Percentiles rank a stretch among this genome's conserved stretches.
phyloP scores from a whole-genome alignment of 345 rosid genomes.

The Ailanthus altissimus region DNA sequence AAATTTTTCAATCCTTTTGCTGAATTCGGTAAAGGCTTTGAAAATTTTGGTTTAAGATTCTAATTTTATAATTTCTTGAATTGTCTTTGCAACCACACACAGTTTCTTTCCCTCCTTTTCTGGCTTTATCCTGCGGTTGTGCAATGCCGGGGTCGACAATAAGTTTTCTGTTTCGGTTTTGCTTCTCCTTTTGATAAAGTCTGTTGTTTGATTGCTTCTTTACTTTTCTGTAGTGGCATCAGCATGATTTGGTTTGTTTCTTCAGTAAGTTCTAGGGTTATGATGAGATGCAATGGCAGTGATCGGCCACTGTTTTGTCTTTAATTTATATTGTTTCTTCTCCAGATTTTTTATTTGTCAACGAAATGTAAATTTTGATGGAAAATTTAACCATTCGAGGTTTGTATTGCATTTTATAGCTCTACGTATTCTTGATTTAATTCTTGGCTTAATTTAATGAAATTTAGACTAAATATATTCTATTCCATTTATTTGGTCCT shows the following conservation, averaged over 20 bases:
- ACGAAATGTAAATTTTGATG: neutral
- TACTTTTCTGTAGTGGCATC: slow-evolving; percentile 35
- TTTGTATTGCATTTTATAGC: slow-evolving; percentile 10
- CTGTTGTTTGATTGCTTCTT: slow-evolving; percentile 35
- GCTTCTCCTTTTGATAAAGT: slow-evolving; percentile 40
- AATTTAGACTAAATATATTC: neutral
- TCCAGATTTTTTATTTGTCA: neutral
- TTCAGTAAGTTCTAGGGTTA: slow-evolving; percentile 29
- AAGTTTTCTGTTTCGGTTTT: neutral
- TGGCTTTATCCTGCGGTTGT: slow-evolving; percentile 4
- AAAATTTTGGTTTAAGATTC: neutral
- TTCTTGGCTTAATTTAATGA: neutral
- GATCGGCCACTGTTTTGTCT: slow-evolving; percentile 31
- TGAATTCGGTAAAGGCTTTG: neutral
- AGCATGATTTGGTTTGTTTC: slow-evolving; percentile 48
- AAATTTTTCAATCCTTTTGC: neutral
- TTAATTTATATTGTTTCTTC: neutral
- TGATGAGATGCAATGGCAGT: slow-evolving; percentile 42
- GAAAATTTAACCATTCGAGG: neutral
- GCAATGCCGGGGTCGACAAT: slow-evolving; percentile 17
- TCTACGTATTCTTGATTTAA: neutral
- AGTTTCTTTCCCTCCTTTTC: neutral
- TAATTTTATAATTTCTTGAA: neutral
- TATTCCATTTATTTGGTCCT: slow-evolving; percentile 10
- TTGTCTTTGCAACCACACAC: slow-evolving; percentile 11